A percentile compares a stretch with the other conserved stretches of the same genome.
Evolutionary conservation across 352 stramenopile genomes (phyloP).

Genomic region (Thraustochytrium striatum): DNA sequence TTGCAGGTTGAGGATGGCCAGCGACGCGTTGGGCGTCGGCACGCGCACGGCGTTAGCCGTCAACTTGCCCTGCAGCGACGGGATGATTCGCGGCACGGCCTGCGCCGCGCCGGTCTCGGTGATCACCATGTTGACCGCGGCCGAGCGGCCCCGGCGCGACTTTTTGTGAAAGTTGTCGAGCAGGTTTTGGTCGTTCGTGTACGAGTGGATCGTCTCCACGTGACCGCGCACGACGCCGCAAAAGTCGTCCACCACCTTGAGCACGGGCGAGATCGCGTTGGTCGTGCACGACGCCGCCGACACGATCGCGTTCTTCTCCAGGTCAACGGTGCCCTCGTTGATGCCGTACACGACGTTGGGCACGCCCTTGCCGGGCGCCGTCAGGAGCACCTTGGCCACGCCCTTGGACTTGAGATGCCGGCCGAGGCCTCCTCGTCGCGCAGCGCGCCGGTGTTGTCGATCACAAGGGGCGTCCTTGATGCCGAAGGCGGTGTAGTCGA

Average conservation of each 20-base stretch:
- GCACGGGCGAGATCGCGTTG: slow-evolving; percentile 65
- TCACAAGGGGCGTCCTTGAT: slow-evolving; percentile 79
- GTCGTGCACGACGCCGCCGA: slow-evolving; percentile 69
- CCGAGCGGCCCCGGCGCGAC: slow-evolving; percentile 72
- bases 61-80: slow-evolving; percentile 90
- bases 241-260: slow-evolving; percentile 70
- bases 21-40: slow-evolving; percentile 94
- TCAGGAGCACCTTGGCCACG: slow-evolving; percentile 64
- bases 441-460: slow-evolving; percentile 70
- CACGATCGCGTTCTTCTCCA: slow-evolving; percentile 61
- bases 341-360: slow-evolving; percentile 70
- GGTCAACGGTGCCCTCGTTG: slow-evolving; percentile 62
- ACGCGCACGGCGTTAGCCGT: slow-evolving; percentile 97
- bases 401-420: slow-evolving; percentile 62
- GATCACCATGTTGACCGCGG: slow-evolving; percentile 81
- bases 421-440: slow-evolving; percentile 22
- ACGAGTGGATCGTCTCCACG: slow-evolving; percentile 80
- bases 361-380: slow-evolving; percentile 61
- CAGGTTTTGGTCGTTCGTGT: slow-evolving; percentile 80
- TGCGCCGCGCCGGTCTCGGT: slow-evolving; percentile 73
- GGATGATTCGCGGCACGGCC: slow-evolving; percentile 79
- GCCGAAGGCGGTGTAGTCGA: slow-evolving; percentile 79
- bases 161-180: slow-evolving; percentile 80
- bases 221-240: slow-evolving; percentile 70
- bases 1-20: slow-evolving; percentile 91